Percentiles rank a stretch among this genome's conserved stretches.
Conservation (phyloP, 306 rosid species). For the Rosa chinensis region DNA sequence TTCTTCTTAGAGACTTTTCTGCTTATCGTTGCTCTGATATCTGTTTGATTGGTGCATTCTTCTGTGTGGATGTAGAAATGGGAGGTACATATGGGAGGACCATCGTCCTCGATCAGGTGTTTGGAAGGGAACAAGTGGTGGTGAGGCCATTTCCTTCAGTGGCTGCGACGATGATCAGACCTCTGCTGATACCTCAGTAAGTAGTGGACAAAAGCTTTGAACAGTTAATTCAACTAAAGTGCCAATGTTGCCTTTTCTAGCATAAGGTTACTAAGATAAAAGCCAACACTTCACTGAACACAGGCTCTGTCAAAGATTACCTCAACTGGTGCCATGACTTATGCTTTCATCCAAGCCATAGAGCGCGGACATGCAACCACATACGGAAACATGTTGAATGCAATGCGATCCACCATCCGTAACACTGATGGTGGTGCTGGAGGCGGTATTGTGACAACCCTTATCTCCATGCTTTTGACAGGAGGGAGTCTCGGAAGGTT, state of each 20-base stretch:
- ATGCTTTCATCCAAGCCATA: constrained; percentile 45
- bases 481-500: constrained; percentile 34
- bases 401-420: constrained; percentile 39
- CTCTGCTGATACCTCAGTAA: constrained; percentile 45
- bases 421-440: constrained; percentile 15
- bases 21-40: not conserved
- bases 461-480: constrained; percentile 37
- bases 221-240: not conserved
- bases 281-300: not conserved
- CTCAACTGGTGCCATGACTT: constrained; percentile 50
- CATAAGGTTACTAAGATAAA: not conserved
- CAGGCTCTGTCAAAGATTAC: constrained; percentile 40
- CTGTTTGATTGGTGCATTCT: not conserved
- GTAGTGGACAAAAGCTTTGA: not conserved
- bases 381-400: constrained; percentile 35
- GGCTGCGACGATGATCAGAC: constrained; percentile 53
- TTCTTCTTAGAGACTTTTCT: not conserved
- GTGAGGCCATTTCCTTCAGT: constrained; percentile 53
- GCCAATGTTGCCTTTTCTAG: not conserved
- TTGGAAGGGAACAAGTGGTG: constrained; percentile 55
- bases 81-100: constrained; percentile 49
- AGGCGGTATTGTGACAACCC: constrained; percentile 36
- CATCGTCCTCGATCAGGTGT: constrained; percentile 46
- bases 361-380: constrained; percentile 41
- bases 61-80: constrained; percentile 27